A percentile compares a stretch with the other conserved stretches of the same genome.
These are phyloP conservation scores for Benincasa hispida DNA, from an alignment of 306 rosid species.

Conservation along the genomic window DNA sequence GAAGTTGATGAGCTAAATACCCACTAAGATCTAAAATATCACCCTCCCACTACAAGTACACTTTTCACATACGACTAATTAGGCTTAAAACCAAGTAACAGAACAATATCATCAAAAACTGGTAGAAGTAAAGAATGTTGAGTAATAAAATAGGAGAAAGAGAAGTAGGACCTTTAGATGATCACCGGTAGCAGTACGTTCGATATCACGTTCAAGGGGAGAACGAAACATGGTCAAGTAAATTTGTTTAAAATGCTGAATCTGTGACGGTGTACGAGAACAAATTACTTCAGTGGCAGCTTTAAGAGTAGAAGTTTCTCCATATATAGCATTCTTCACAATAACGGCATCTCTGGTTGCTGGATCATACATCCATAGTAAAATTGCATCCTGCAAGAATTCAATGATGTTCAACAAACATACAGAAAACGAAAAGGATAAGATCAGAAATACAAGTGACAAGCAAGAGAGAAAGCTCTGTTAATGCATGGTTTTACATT, in stretches of 20 bases:
- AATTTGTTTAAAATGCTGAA: slow-evolving; percentile 53
- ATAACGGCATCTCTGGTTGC: slow-evolving; percentile 54
- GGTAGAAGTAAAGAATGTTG: not conserved
- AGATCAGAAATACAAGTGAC: not conserved
- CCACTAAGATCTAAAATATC: not conserved
- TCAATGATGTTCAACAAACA: not conserved
- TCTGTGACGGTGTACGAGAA: slow-evolving; percentile 60
- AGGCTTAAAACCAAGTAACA: not conserved
- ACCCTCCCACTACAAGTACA: not conserved
- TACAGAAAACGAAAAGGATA: not conserved
- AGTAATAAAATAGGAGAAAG: not conserved
- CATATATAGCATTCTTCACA: slow-evolving; percentile 27
- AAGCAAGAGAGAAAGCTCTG: not conserved
- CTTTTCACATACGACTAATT: not conserved
- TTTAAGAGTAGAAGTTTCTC: slow-evolving; percentile 20
- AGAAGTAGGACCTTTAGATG: slow-evolving; percentile 44
- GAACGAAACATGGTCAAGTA: slow-evolving; percentile 36
- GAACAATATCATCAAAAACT: not conserved
- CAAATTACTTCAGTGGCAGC: slow-evolving; percentile 75
- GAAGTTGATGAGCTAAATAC: no score
- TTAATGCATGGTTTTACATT: not conserved
- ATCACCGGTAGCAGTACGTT: slow-evolving; percentile 38
- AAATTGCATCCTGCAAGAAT: slow-evolving; percentile 38
- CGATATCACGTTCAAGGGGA: slow-evolving; percentile 47
- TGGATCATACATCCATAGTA: slow-evolving; percentile 78